These are phyloP conservation scores for Scenedesmus sp. DNA, from an alignment of 163 green algal genomes.

Conservation along the genomic window DNA sequence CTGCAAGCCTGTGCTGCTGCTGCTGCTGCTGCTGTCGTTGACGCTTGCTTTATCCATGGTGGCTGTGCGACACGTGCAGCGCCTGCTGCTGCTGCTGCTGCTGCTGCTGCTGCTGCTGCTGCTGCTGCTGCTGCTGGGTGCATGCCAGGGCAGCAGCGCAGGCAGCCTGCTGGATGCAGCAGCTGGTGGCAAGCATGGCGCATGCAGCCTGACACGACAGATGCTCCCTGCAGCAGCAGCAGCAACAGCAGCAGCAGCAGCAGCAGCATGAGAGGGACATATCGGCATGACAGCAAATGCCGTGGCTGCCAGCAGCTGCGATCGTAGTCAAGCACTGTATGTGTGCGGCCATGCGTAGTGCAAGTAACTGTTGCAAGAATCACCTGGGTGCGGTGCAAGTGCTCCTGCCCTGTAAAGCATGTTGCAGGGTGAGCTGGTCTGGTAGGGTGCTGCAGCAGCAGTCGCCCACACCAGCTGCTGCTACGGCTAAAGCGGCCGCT, in stretches of 20 bases:
- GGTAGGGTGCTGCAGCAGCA: slow-evolving; percentile 16
- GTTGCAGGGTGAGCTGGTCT: background rate
- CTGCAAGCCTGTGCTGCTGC: slow-evolving; percentile 13
- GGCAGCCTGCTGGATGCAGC: background rate
- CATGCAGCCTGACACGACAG: background rate
- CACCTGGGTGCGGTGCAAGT: background rate
- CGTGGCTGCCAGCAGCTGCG: too few species aligned
- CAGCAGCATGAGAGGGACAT: background rate
- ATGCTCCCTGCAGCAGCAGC: background rate
- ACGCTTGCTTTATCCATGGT: too few species aligned
- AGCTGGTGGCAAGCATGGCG: background rate
- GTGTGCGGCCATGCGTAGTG: too few species aligned
- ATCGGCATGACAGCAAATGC: background rate
- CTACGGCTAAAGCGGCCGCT: background rate
- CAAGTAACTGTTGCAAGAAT: background rate
- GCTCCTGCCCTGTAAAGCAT: background rate
- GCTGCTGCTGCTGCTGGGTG: background rate
- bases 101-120: background rate
- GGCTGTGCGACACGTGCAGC: background rate
- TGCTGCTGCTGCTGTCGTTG: background rate
- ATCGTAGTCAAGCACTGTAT: background rate
- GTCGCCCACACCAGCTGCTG: background rate
- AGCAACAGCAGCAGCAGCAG: slow-evolving; percentile 12
- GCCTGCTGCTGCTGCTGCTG: background rate
- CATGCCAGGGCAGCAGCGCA: background rate